Percentiles rank a stretch among this genome's conserved stretches.
These are phyloP conservation scores for Pezicula radicicola DNA, from an alignment of 2,329 filamentous ascomycete genomes.

Conservation along the genomic window DNA sequence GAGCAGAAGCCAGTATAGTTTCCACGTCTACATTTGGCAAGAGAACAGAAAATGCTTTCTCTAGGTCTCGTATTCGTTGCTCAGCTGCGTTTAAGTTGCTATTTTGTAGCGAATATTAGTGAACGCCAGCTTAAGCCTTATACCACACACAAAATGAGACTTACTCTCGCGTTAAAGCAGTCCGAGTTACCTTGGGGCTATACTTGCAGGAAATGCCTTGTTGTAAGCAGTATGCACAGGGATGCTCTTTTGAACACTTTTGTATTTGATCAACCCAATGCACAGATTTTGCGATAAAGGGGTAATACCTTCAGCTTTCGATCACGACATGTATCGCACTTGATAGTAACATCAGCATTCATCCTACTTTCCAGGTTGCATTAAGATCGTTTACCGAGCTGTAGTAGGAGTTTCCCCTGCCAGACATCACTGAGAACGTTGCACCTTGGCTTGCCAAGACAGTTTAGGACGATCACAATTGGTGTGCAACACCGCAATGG, in stretches of 20 bases:
- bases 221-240: conserved; percentile 36
- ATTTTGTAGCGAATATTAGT: not conserved
- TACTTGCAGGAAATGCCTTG: conserved; percentile 37
- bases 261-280: not conserved
- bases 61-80: conserved; percentile 11
- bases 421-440: too few species aligned
- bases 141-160: conserved; percentile 9
- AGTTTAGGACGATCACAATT: too few species aligned
- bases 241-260: conserved; percentile 39
- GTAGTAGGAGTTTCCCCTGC: too few species aligned
- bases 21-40: conserved; percentile 16
- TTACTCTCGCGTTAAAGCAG: conserved; percentile 38
- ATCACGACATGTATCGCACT: conserved; percentile 12
- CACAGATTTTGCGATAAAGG: not conserved
- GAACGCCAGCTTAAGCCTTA: not conserved
- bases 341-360: too few species aligned
- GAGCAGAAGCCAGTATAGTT: conserved; percentile 3
- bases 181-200: conserved; percentile 37
- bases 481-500: too few species aligned
- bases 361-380: not conserved
- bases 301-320: conserved; percentile 10
- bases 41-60: conserved; percentile 8
- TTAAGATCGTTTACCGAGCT: too few species aligned
- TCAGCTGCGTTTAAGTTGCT: conserved; percentile 15
- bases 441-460: too few species aligned